A percentile compares a stretch with the other conserved stretches of the same genome.
These are phyloP conservation scores for Cyclospora cayetanensis DNA, from an alignment of 169 alveolate species.

Conservation along the genomic window DNA sequence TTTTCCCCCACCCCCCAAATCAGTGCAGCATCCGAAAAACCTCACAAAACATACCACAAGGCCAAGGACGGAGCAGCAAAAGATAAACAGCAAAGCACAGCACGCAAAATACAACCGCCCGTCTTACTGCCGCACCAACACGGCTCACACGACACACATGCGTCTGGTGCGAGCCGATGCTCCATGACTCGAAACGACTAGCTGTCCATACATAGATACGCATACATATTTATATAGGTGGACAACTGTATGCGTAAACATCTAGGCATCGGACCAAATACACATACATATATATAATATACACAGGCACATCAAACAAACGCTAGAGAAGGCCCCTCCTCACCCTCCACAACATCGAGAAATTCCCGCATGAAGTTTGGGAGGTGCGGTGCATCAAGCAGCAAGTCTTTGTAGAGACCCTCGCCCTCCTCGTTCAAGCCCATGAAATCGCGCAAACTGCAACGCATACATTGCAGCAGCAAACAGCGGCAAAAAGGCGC, in stretches of 20 bases:
- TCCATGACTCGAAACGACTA: not conserved
- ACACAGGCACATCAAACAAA: not conserved
- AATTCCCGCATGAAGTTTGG: slow-evolving; percentile 38
- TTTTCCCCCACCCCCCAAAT: too few species aligned
- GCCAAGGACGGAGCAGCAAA: too few species aligned
- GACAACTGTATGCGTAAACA: too few species aligned
- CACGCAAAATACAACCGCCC: not conserved
- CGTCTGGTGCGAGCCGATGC: not conserved
- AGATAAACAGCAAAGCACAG: too few species aligned
- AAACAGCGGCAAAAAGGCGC: too few species aligned
- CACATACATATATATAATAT: too few species aligned
- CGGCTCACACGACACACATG: not conserved
- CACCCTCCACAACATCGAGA: not conserved
- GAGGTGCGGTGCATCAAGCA: slow-evolving; percentile 58
- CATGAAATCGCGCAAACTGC: slow-evolving; percentile 62
- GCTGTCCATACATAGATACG: not conserved
- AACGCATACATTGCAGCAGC: too few species aligned
- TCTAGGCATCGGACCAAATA: not conserved
- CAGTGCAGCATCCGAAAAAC: too few species aligned
- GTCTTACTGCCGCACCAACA: not conserved
- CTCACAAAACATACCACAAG: too few species aligned
- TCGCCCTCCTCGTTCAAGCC: slow-evolving; percentile 36
- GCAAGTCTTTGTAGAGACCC: slow-evolving; percentile 12
- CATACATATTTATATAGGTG: not conserved
- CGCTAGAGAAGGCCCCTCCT: not conserved